A percentile compares a stretch with the other conserved stretches of the same genome.
phyloP scores from a whole-genome alignment of 2,329 filamentous ascomycete genomes.

The Venturia nashicola region DNA sequence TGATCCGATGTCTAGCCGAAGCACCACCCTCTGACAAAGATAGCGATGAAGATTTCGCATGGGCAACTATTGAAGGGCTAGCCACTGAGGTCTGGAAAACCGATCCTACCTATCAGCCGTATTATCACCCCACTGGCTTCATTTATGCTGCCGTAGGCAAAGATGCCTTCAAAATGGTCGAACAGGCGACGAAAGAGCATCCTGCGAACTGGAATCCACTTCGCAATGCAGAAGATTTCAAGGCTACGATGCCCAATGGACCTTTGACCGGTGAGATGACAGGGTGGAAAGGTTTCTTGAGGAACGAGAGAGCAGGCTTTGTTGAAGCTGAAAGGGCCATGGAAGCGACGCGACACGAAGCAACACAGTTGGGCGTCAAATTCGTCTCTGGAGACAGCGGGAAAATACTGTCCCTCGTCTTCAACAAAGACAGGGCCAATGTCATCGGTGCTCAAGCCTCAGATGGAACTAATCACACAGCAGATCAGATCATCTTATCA shows the following conservation, averaged over 20 bases:
- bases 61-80: slow-evolving; percentile 21
- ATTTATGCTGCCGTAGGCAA: slow-evolving; percentile 33
- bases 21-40: slow-evolving; percentile 16
- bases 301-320: slow-evolving; percentile 37
- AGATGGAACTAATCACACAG: slow-evolving; percentile 29
- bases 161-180: slow-evolving; percentile 24
- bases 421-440: slow-evolving; percentile 20
- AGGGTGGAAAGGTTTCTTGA: slow-evolving; percentile 39
- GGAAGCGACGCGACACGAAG: slow-evolving; percentile 32
- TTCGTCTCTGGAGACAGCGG: slow-evolving; percentile 33
- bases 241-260: slow-evolving; percentile 38
- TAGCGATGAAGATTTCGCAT: slow-evolving; percentile 24
- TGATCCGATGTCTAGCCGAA: slow-evolving; percentile 9
- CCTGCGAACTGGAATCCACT: slow-evolving; percentile 20
- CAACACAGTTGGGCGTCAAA: slow-evolving; percentile 32
- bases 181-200: slow-evolving; percentile 25
- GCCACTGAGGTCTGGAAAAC: slow-evolving; percentile 30
- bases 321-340: slow-evolving; percentile 40
- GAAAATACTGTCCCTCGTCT: slow-evolving; percentile 27
- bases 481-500: slow-evolving; percentile 34
- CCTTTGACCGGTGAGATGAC: slow-evolving; percentile 38
- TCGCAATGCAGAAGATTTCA: slow-evolving; percentile 36
- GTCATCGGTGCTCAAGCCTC: slow-evolving; percentile 32
- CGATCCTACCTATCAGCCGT: slow-evolving; percentile 30
- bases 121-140: slow-evolving; percentile 36